phyloP scores from a whole-genome alignment of 495 filamentous ascomycete species.

The Elaphomyces granulatus region DNA sequence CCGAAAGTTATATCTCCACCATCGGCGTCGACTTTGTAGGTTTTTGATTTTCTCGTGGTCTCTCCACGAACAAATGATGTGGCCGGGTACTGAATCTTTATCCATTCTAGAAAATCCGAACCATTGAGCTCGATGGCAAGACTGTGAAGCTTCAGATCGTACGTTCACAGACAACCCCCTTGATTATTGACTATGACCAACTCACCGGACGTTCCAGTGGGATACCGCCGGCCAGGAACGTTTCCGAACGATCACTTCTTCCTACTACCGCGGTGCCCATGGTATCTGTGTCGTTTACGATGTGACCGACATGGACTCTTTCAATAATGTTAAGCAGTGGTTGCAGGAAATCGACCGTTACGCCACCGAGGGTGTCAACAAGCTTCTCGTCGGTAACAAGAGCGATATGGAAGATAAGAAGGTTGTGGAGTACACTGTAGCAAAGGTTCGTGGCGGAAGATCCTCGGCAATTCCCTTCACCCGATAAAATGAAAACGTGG shows the following conservation, averaged over 20 bases:
- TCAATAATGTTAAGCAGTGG: conserved; percentile 99
- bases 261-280: conserved; percentile 97
- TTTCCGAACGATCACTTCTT: conserved; percentile 98
- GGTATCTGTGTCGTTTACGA: conserved; percentile 99
- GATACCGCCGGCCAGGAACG: conserved; percentile 98
- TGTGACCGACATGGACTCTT: conserved; percentile 99
- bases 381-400: conserved; percentile 98
- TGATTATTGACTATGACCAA: conserved; percentile 9
- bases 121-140: conserved; percentile 97
- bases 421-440: conserved; percentile 97
- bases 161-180: conserved; percentile 23
- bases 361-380: conserved; percentile 97
- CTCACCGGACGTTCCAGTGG: conserved; percentile 47
- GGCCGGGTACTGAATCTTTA: conserved; percentile 2
- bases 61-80: no score
- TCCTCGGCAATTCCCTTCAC: conserved; percentile 1
- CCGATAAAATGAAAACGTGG: background rate
- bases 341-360: conserved; percentile 99
- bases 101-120: conserved; percentile 81
- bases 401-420: conserved; percentile 99
- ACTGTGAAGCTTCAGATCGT: conserved; percentile 99
- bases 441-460: conserved; percentile 54
- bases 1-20: conserved; percentile 99
- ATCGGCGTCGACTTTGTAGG: conserved; percentile 98
- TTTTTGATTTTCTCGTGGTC: no score